Percentiles rank a stretch among this genome's conserved stretches.
Conservation (phyloP, 1,284 basidiomycete species). For the Malassezia pachydermatis region DNA sequence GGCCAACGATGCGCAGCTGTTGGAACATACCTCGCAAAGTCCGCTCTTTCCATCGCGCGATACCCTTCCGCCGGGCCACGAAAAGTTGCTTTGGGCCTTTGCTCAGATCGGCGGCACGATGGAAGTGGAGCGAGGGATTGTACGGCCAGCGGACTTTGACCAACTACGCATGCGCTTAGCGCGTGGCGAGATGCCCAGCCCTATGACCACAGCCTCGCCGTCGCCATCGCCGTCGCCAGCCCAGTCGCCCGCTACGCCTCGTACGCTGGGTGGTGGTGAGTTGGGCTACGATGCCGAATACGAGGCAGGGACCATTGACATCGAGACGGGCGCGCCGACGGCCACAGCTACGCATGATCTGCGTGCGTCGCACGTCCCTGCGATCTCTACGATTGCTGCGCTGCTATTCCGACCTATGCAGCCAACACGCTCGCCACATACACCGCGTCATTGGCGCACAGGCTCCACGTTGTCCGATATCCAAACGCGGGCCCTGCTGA, state of each 20-base stretch:
- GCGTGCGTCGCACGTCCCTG: conserved; percentile 10
- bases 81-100: conserved; percentile 74
- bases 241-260: conserved; percentile 21
- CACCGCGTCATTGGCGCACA: conserved; percentile 39
- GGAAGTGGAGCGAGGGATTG: conserved; percentile 51
- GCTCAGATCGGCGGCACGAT: conserved; percentile 67
- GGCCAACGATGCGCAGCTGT: conserved; percentile 22
- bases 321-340: conserved; percentile 13
- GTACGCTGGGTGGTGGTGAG: conserved; percentile 35
- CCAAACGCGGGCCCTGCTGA: conserved; percentile 37
- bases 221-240: conserved; percentile 25
- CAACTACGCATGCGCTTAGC: conserved; percentile 46
- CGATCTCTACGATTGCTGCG: conserved; percentile 13
- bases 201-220: conserved; percentile 8
- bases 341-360: neutral
- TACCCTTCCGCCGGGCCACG: conserved; percentile 51
- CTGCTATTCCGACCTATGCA: conserved; percentile 4
- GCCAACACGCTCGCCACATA: neutral
- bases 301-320: conserved; percentile 5
- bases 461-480: conserved; percentile 58
- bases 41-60: conserved; percentile 25
- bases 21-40: conserved; percentile 7
- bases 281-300: conserved; percentile 25
- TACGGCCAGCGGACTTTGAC: conserved; percentile 50
- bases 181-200: conserved; percentile 31